Evolutionary conservation across 352 stramenopile genomes (phyloP).

Genomic region (Globisporangium paroecandrum): DNA sequence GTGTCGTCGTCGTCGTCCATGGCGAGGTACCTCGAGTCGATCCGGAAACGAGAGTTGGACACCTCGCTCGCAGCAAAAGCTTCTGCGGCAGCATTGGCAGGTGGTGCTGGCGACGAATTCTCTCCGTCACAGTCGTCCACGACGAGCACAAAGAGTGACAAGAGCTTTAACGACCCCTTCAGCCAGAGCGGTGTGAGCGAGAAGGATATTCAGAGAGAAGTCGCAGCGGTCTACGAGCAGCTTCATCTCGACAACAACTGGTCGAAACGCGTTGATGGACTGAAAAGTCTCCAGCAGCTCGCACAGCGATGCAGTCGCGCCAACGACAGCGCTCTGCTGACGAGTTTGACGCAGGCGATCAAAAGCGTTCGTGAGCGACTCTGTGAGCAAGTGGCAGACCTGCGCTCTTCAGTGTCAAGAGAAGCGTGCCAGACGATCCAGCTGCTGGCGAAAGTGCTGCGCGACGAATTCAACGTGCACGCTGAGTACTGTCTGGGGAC

Average conservation of each 20-base stretch:
- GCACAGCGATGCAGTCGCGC: slow-evolving; percentile 36
- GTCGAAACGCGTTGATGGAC: slow-evolving; percentile 67
- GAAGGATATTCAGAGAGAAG: slow-evolving; percentile 57
- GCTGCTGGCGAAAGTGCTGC: slow-evolving; percentile 47
- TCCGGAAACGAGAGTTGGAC: slow-evolving; percentile 41
- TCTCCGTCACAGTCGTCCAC: slow-evolving; percentile 49
- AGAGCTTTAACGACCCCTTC: background rate
- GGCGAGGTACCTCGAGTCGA: slow-evolving; percentile 45
- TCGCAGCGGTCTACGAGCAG: slow-evolving; percentile 51
- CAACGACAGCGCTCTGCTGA: slow-evolving; percentile 23
- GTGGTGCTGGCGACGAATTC: slow-evolving; percentile 18
- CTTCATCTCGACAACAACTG: slow-evolving; percentile 69
- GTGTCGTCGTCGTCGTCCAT: slow-evolving; percentile 49
- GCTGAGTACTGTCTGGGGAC: slow-evolving; percentile 69
- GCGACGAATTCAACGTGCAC: slow-evolving; percentile 73
- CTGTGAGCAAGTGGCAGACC: slow-evolving; percentile 67
- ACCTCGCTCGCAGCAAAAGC: slow-evolving; percentile 24
- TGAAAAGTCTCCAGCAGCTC: slow-evolving; percentile 65
- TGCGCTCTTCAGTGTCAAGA: slow-evolving; percentile 73
- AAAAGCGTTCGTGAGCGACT: slow-evolving; percentile 58
- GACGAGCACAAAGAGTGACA: slow-evolving; percentile 27
- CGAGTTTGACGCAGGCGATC: slow-evolving; percentile 38
- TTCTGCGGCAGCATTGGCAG: slow-evolving; percentile 3
- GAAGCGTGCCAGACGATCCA: slow-evolving; percentile 78
- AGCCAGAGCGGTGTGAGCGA: slow-evolving; percentile 36